These are phyloP conservation scores for Alternaria incomplexa DNA, from an alignment of 2,329 filamentous ascomycete genomes.

Conservation along the genomic window DNA sequence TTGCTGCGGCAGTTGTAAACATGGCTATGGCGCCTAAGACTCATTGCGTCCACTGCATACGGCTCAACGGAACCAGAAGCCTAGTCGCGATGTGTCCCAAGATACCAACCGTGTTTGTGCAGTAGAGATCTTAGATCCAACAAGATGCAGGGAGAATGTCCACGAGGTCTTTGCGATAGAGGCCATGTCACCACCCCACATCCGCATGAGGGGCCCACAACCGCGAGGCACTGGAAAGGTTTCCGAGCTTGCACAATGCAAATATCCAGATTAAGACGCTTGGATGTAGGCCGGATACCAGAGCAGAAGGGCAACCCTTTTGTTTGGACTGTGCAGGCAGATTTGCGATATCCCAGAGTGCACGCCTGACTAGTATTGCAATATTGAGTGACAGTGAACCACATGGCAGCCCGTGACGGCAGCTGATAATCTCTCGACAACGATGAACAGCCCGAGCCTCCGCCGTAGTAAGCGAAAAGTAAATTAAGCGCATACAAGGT, in stretches of 20 bases:
- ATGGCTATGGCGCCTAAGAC: not conserved
- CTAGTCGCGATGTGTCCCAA: slow-evolving; percentile 4
- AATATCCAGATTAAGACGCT: slow-evolving; percentile 4
- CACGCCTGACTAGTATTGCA: not conserved
- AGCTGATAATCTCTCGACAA: slow-evolving; percentile 23
- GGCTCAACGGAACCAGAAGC: slow-evolving; percentile 2
- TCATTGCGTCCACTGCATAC: not conserved
- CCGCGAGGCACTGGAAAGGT: not conserved
- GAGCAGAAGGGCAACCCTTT: not conserved
- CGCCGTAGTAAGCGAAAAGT: slow-evolving; percentile 18
- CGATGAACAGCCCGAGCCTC: slow-evolving; percentile 7
- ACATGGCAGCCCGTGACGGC: slow-evolving; percentile 16
- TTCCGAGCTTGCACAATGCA: not conserved
- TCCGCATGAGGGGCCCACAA: not conserved
- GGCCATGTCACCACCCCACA: slow-evolving; percentile 11
- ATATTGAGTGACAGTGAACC: not conserved
- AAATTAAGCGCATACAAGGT: slow-evolving; percentile 37
- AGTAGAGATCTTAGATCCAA: slow-evolving; percentile 1
- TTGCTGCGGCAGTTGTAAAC: slow-evolving; percentile 1
- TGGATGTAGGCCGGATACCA: not conserved
- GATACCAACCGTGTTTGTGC: not conserved
- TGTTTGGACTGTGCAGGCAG: slow-evolving; percentile 1
- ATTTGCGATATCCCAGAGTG: not conserved
- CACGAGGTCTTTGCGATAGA: slow-evolving; percentile 4
- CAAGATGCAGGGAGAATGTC: slow-evolving; percentile 8